Base-by-base conservation (phyloP, 768 basidiomycete genomes). In the Mrakia gelida region DNA sequence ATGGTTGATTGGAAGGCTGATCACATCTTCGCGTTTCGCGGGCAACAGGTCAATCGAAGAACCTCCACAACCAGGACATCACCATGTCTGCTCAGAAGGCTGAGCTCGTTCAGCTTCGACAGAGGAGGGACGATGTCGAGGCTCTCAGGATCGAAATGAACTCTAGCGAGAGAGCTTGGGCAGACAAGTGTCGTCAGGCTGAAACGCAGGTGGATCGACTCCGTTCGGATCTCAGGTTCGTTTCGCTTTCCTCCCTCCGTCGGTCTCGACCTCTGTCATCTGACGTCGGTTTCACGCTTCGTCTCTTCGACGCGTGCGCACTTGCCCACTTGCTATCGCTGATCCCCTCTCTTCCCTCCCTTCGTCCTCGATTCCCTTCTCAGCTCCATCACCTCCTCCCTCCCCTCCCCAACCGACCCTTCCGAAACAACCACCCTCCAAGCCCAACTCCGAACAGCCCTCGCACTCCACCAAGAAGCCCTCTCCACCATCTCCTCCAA, bases 121-220 rank as follows among this genome's bases (percentile, higher is more conserved):
- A 72, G 54, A n/a, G 76, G n/a, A 71, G 59, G 16, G 76, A 77
- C 76, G 59, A 77, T 28, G 76, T 77, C 28, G 76, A 77, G 54
- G 34, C 52, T n/a, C 21, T 72, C 26, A 68, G 59, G 13, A 68
- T 71, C 18, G 61, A 77, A 30, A 41, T 61, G 43, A 59, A 77
- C n/a, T 52, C 43, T 13, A 49, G 23, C 21, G 68, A 77, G 30
- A 30, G 71, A 23, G 76, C 68, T 18, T 77, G 76, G 76, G 56
- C 56, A 11, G 76, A 77, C 16, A 77, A 77, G 56, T 77, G 71
- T 32, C 49, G 59, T 13, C 49, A 52, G 28, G 38, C 59, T 11
- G 76, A 77, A 32, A 56, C 26, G 15, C 52, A 49, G 71, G 45
- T 45, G 21, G 76, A 77, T 11, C 45, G 70, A 26, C 45, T 77